Percentiles rank a stretch among this genome's conserved stretches.
These are phyloP conservation scores for Cyberlindnera mycetangii DNA, from an alignment of 805 yeast genomes.

Conservation along the genomic window DNA sequence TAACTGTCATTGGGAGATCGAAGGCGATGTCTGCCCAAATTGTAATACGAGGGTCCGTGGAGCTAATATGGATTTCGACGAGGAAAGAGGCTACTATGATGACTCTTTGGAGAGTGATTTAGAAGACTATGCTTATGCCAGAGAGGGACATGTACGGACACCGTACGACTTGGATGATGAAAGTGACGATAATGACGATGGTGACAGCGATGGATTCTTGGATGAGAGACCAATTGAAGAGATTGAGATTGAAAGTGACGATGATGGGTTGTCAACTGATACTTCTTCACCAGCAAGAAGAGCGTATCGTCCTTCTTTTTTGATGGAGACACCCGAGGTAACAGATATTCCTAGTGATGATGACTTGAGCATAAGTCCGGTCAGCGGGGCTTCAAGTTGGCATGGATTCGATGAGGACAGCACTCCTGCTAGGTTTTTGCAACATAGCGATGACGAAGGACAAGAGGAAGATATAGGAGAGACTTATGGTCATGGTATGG, in stretches of 20 bases:
- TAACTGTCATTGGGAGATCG: constrained; percentile 78
- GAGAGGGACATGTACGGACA: neutral
- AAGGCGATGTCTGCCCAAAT: constrained; percentile 62
- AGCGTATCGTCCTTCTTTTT: neutral
- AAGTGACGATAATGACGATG: constrained; percentile 1
- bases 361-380: neutral
- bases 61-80: constrained; percentile 9
- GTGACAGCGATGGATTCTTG: constrained; percentile 14
- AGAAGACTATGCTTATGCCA: neutral
- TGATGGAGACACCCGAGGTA: neutral
- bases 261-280: constrained; percentile 8
- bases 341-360: neutral
- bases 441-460: neutral
- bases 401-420: constrained; percentile 1
- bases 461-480: neutral
- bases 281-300: constrained; percentile 20
- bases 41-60: constrained; percentile 54
- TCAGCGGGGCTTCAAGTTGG: constrained; percentile 7
- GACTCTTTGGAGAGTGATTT: neutral
- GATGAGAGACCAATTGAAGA: constrained; percentile 18
- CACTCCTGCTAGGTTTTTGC: neutral
- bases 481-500: neutral
- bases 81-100: neutral
- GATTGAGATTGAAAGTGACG: constrained; percentile 5
- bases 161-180: constrained; percentile 1